Conservation (phyloP, 306 rosid species). For the Vicia villosa region DNA sequence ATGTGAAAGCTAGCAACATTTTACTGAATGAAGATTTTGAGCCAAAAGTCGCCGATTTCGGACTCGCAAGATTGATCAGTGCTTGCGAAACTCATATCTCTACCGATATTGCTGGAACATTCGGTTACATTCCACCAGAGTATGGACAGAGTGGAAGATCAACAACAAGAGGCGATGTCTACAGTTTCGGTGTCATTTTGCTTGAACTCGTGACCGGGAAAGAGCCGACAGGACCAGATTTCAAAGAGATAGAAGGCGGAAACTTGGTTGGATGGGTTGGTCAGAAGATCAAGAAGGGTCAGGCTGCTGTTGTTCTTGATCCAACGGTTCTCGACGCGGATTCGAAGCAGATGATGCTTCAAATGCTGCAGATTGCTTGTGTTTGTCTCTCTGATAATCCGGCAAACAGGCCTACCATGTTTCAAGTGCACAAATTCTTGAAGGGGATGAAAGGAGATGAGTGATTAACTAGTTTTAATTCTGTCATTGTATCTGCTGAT, state of each 20-base stretch:
- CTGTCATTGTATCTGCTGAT: background rate
- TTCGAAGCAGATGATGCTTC: constrained; percentile 84
- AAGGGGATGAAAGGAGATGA: constrained; percentile 66
- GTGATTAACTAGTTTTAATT: constrained; percentile 29
- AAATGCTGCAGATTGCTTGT: constrained; percentile 75
- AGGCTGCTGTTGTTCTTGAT: constrained; percentile 81
- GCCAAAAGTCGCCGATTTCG: constrained; percentile 93
- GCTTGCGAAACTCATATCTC: constrained; percentile 94
- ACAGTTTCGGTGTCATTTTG: constrained; percentile 89
- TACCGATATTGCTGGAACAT: constrained; percentile 95
- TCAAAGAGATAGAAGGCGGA: constrained; percentile 94
- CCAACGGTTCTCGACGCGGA: constrained; percentile 66
- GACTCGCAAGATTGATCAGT: constrained; percentile 89
- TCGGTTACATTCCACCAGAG: constrained; percentile 98
- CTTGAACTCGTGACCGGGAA: constrained; percentile 91
- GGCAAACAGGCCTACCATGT: constrained; percentile 89
- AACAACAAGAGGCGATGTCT: constrained; percentile 89
- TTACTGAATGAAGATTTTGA: constrained; percentile 83
- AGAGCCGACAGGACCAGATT: constrained; percentile 95
- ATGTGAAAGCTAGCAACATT: constrained; percentile 91
- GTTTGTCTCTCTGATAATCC: constrained; percentile 88
- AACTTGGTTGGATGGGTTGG: constrained; percentile 95
- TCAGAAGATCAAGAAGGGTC: constrained; percentile 76
- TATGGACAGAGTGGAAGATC: constrained; percentile 97
- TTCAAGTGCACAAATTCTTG: constrained; percentile 75